Base-by-base conservation (phyloP, 345 rosid genomes). In the Populus alba region DNA sequence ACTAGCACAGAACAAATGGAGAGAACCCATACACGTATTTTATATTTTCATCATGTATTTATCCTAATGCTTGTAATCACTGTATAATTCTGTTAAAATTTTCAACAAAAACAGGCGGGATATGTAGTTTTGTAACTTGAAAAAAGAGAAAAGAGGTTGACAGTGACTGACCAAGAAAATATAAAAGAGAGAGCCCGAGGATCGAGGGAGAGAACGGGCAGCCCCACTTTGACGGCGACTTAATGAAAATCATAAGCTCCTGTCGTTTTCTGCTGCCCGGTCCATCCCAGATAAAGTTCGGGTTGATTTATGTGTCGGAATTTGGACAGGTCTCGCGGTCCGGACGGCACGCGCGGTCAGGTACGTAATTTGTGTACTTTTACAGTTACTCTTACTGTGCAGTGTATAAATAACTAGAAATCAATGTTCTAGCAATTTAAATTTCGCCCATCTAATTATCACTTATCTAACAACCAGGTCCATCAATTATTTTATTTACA, bases 261-360 rank as follows among this genome's bases (percentile, higher is more conserved):
- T 67, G 86, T 86, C 85, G 78, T 86, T 83, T 82, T 84, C 79
- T n/a, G 77, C 79, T 73, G 80, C 76, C 84, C 82, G 38, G 47
- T 20, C 72, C 66, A 49, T 13, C 73, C 47, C 80, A 74, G 72
- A 67, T 6, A 78, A 78, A 74, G 77, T 35, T 72, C 80, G 81
- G 85, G 71, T 59, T 8, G 45, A 4, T 47, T 47, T 47, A 4
- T 5, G 72, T 81, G 73, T 78, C 81, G 77, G 81, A 73, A 70
- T 62, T 67, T 31, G 74, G 81, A 79, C 78, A 78, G 61, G 73
- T 81, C 91, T 78, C 83, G 83, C 90, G 87, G 62, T 76, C 90
- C 92, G 94, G 87, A 85, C 89, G 92, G 94, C 94, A 90, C 92
- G 94, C 91, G 91, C 85, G 90, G 81, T 87, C 92, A 85, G 88